Conservation (phyloP, 1,284 basidiomycete species). For the Ceratobasidium sp. region DNA sequence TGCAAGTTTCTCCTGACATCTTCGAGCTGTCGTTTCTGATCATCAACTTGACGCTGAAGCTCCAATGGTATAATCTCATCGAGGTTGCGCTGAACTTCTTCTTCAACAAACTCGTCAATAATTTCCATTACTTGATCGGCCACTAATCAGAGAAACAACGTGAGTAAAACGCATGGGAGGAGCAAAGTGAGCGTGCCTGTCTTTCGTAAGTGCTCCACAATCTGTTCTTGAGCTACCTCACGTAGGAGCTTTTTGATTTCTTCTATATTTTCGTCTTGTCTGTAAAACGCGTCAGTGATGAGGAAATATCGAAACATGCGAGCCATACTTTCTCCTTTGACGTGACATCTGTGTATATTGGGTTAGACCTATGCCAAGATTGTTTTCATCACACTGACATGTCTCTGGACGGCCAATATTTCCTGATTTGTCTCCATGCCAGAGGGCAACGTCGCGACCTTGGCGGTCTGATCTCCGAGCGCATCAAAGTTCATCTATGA, state of each 20-base stretch:
- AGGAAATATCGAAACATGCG: neutral
- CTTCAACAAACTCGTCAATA: conserved; percentile 42
- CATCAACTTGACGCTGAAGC: conserved; percentile 43
- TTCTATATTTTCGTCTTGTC: conserved; percentile 38
- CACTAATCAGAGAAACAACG: neutral
- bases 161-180: neutral
- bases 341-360: conserved; percentile 10
- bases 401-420: conserved; percentile 37
- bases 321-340: conserved; percentile 37
- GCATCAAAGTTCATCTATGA: conserved; percentile 31
- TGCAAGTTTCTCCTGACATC: conserved; percentile 41
- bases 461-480: conserved; percentile 38
- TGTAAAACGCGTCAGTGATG: neutral
- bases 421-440: conserved; percentile 35
- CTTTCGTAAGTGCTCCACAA: conserved; percentile 44
- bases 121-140: conserved; percentile 43
- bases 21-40: conserved; percentile 44
- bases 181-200: conserved; percentile 15
- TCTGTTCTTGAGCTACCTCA: conserved; percentile 45
- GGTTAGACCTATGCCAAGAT: neutral
- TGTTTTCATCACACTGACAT: neutral
- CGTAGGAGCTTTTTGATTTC: conserved; percentile 39
- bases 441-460: conserved; percentile 31
- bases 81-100: conserved; percentile 36
- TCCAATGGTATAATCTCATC: conserved; percentile 42